Percentiles rank a stretch among this genome's conserved stretches.
Evolutionary conservation across 1,284 basidiomycete species (phyloP).

Genomic region (Anthracocystis setariae): DNA sequence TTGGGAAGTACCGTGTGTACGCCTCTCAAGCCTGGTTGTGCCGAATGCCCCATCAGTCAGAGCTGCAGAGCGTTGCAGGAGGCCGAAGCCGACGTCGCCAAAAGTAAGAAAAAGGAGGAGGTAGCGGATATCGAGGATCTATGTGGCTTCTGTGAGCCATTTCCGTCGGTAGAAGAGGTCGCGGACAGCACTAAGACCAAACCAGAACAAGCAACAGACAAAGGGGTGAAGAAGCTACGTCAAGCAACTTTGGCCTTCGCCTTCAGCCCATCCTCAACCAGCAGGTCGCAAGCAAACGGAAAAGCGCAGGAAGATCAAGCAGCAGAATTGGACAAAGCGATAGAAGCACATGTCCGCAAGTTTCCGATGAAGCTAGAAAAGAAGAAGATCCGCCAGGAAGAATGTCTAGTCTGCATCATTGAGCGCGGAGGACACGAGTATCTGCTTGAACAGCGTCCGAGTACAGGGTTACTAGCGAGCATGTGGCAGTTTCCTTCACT

Average conservation of each 20-base stretch:
- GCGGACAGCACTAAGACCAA: conserved; percentile 2
- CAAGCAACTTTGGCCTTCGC: conserved; percentile 42
- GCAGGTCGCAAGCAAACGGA: conserved; percentile 11
- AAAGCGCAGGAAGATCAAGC: not conserved
- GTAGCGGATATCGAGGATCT: conserved; percentile 58
- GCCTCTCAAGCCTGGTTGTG: conserved; percentile 54
- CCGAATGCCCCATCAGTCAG: conserved; percentile 49
- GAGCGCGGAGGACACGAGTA: conserved; percentile 8
- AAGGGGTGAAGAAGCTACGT: conserved; percentile 26
- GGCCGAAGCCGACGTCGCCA: conserved; percentile 17
- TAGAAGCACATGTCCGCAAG: conserved; percentile 72
- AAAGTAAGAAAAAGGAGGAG: conserved; percentile 1
- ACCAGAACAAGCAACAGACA: conserved; percentile 2
- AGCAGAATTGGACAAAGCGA: not conserved
- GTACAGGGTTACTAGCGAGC: conserved; percentile 49
- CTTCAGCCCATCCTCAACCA: conserved; percentile 5
- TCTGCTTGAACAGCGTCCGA: conserved; percentile 42
- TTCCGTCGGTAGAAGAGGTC: conserved; percentile 40
- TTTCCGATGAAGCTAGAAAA: conserved; percentile 89
- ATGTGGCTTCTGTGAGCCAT: conserved; percentile 56
- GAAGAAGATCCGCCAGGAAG: conserved; percentile 84
- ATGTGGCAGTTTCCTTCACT: conserved; percentile 65
- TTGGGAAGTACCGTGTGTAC: conserved; percentile 53
- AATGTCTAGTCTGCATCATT: conserved; percentile 84
- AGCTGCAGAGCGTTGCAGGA: conserved; percentile 48